These are phyloP conservation scores for Diplotaxis tenuifolia DNA, from an alignment of 345 rosid species.

Conservation along the genomic window DNA sequence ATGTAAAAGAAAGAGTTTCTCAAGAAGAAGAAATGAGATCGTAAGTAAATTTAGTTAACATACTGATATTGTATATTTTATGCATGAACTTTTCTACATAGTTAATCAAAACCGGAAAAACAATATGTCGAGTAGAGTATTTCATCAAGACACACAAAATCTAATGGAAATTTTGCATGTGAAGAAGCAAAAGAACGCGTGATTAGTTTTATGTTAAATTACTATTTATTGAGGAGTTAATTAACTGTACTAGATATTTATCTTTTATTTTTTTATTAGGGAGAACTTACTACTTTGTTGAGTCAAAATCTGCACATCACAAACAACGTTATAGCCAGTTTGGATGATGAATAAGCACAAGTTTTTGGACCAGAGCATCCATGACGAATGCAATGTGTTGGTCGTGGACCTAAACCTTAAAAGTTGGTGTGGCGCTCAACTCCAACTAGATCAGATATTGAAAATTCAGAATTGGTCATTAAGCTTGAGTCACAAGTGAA, in stretches of 20 bases:
- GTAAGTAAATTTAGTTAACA: not conserved
- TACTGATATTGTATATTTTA: not conserved
- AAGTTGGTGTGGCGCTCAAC: not conserved
- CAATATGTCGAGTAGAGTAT: not conserved
- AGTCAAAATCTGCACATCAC: not conserved
- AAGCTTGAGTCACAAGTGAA: not conserved
- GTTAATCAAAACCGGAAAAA: not conserved
- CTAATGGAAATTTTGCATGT: not conserved
- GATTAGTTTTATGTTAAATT: not conserved
- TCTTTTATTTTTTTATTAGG: not conserved
- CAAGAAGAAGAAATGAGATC: not conserved
- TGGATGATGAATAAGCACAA: slow-evolving; percentile 20
- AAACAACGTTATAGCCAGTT: not conserved
- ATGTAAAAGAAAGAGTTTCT: not conserved
- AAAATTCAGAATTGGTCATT: not conserved
- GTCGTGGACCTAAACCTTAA: slow-evolving; percentile 1
- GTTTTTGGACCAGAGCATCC: slow-evolving; percentile 4
- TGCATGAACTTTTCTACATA: not conserved
- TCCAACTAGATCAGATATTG: not conserved
- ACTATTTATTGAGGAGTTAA: not conserved
- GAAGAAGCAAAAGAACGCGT: not conserved
- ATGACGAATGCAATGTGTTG: not conserved
- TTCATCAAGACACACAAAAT: not conserved
- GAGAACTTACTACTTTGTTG: not conserved
- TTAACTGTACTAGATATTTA: not conserved